Conservation (phyloP, 2,329 filamentous ascomycete species). For the Leptodontidium sp. region DNA sequence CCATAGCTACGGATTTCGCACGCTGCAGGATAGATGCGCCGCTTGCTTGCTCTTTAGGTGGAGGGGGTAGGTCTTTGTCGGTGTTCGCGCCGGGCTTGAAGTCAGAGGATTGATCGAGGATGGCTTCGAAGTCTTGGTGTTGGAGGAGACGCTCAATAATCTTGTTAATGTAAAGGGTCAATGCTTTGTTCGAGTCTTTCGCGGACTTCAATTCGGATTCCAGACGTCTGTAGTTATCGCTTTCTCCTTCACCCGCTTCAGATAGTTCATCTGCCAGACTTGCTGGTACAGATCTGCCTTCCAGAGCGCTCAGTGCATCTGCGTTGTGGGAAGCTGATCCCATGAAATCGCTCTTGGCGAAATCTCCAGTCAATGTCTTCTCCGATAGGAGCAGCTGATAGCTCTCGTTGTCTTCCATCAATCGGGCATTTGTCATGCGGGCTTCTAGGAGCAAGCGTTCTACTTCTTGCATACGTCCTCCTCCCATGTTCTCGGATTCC, state of each 20-base stretch:
- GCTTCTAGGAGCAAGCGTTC: slow-evolving; percentile 90
- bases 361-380: slow-evolving; percentile 94
- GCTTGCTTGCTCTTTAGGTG: slow-evolving; percentile 56
- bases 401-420: slow-evolving; percentile 99
- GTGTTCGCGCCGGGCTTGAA: slow-evolving; percentile 55
- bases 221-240: slow-evolving; percentile 69
- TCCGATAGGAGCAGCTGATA: slow-evolving; percentile 95
- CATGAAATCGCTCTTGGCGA: slow-evolving; percentile 80
- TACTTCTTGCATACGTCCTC: slow-evolving; percentile 86
- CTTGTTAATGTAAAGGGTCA: slow-evolving; percentile 98
- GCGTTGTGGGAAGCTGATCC: slow-evolving; percentile 69
- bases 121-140: slow-evolving; percentile 93
- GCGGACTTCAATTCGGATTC: slow-evolving; percentile 81
- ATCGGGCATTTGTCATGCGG: slow-evolving; percentile 91
- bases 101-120: slow-evolving; percentile 81
- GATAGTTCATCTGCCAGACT: slow-evolving; percentile 91
- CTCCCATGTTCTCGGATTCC: slow-evolving; percentile 92
- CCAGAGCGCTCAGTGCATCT: slow-evolving; percentile 69
- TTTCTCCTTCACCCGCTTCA: slow-evolving; percentile 69
- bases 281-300: slow-evolving; percentile 63
- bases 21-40: slow-evolving; percentile 64
- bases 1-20: slow-evolving; percentile 66
- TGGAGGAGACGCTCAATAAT: slow-evolving; percentile 96
- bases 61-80: slow-evolving; percentile 87
- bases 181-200: slow-evolving; percentile 95